Evolutionary conservation across 2,329 filamentous ascomycete genomes (phyloP).

Genomic region (Ceratocystis alfenasii): DNA sequence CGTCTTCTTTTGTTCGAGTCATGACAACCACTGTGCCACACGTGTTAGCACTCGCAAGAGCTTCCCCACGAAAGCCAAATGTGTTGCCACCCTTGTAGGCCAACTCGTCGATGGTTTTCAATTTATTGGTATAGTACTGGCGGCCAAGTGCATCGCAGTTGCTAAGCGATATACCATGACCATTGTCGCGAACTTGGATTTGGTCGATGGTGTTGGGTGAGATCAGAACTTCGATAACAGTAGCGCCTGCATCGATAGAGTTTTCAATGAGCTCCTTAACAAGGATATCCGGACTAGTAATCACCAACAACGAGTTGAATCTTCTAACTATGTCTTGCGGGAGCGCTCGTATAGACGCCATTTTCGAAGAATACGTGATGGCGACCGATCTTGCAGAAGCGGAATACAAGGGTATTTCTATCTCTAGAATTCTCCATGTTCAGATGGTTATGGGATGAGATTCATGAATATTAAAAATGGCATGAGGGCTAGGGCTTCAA

Average conservation of each 20-base stretch:
- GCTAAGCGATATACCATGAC: slow-evolving; percentile 52
- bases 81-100: slow-evolving; percentile 42
- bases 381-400: not conserved
- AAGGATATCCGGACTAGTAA: slow-evolving; percentile 48
- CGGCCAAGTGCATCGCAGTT: slow-evolving; percentile 53
- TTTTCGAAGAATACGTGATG: slow-evolving; percentile 26
- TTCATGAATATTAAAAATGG: not conserved
- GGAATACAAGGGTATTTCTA: not conserved
- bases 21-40: slow-evolving; percentile 49
- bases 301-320: slow-evolving; percentile 48
- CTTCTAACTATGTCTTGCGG: slow-evolving; percentile 40
- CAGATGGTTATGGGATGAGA: slow-evolving; percentile 7
- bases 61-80: slow-evolving; percentile 67
- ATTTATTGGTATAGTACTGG: slow-evolving; percentile 62
- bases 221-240: slow-evolving; percentile 51
- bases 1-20: slow-evolving; percentile 51
- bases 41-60: slow-evolving; percentile 53
- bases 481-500: slow-evolving; percentile 17
- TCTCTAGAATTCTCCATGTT: not conserved
- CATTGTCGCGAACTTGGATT: slow-evolving; percentile 62
- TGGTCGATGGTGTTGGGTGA: slow-evolving; percentile 54
- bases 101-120: slow-evolving; percentile 52
- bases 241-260: slow-evolving; percentile 59
- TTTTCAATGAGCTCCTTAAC: slow-evolving; percentile 73
- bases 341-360: slow-evolving; percentile 35